phyloP scores from a whole-genome alignment of 768 basidiomycete genomes.

The Kwoniella dendrophila region DNA sequence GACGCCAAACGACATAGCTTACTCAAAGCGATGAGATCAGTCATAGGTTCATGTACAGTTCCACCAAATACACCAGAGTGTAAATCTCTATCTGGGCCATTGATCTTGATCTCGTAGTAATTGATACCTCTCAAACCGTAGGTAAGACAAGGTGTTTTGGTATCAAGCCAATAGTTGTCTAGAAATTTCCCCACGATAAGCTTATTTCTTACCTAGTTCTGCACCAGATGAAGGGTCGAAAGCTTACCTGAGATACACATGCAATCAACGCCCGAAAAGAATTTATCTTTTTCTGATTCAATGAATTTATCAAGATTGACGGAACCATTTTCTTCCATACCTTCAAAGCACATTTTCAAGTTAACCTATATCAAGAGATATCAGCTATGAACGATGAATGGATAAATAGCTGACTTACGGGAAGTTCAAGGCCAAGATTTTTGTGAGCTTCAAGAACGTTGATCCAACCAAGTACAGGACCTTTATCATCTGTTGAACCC shows the following conservation, averaged over 20 bases:
- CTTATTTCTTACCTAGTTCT: not conserved
- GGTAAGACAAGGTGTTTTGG: conserved; percentile 61
- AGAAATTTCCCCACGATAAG: conserved; percentile 51
- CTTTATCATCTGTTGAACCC: conserved; percentile 88
- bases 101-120: conserved; percentile 79
- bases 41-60: conserved; percentile 72
- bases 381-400: not conserved
- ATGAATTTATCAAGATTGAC: conserved; percentile 90
- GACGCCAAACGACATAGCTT: conserved; percentile 10
- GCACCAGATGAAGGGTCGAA: not conserved
- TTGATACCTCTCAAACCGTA: conserved; percentile 86
- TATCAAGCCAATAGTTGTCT: conserved; percentile 84
- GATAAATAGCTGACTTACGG: conserved; percentile 60
- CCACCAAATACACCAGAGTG: conserved; percentile 71
- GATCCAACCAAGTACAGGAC: conserved; percentile 83
- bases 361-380: conserved; percentile 62
- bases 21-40: conserved; percentile 75
- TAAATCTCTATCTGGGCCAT: conserved; percentile 82
- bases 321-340: conserved; percentile 93
- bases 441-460: conserved; percentile 84
- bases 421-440: conserved; percentile 68
- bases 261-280: conserved; percentile 85
- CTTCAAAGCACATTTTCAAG: conserved; percentile 88
- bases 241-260: conserved; percentile 71
- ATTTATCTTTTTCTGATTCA: conserved; percentile 69